Evolutionary conservation across 2,329 filamentous ascomycete genomes (phyloP), one percentile per base, ranked within the genome.

Genomic region (Trichoderma atrobrunneum): DNA sequence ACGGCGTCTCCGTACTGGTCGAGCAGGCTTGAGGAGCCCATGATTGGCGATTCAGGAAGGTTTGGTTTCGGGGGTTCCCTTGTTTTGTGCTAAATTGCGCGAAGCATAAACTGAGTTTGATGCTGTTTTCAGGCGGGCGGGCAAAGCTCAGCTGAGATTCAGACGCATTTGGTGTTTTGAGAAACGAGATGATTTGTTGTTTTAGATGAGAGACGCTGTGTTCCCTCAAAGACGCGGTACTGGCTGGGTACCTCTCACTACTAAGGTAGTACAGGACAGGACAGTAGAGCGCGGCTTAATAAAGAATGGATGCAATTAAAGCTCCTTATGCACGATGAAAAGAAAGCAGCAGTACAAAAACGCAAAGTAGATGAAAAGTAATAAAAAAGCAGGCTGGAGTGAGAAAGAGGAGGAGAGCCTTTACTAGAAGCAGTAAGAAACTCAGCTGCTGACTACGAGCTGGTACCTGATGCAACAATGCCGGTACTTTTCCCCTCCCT

Each of bases 21-120:
- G 74, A 82, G 76, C 76, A 82, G 81, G 74, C 79, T 79, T 3
- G 92, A 93, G 8, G 93, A 94, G 28, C 61, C 72, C 72, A 73
- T 73, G 57, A 48, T 32, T 39, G 62, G 56, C 18, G n/a, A 59
- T 54, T 39, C 18, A 36, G 24, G 39, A 34, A 32, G n/a, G n/a
- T 14, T 6, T 26, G 8, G 16, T 34, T 34, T 51, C 2, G 7
- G 24, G 12, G n/a, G n/a, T n/a, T 36, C 7, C 30, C 18, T 28
- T 34, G 7, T 61, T n/a, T 21, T 24, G 8, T 60, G 2, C 12
- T 48, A 51, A 64, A 21, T 16, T 11, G 24, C 24, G 34, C 18
- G 24, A 63, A 62, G 21, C 21, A 61, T 36, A 21, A 30, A 63
- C 28, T n/a, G 26, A 30, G 2, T 57, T 36, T 36, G 48, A 65